Evolutionary conservation across 2,329 filamentous ascomycete genomes (phyloP).

Genomic region (Eutypella sp.): DNA sequence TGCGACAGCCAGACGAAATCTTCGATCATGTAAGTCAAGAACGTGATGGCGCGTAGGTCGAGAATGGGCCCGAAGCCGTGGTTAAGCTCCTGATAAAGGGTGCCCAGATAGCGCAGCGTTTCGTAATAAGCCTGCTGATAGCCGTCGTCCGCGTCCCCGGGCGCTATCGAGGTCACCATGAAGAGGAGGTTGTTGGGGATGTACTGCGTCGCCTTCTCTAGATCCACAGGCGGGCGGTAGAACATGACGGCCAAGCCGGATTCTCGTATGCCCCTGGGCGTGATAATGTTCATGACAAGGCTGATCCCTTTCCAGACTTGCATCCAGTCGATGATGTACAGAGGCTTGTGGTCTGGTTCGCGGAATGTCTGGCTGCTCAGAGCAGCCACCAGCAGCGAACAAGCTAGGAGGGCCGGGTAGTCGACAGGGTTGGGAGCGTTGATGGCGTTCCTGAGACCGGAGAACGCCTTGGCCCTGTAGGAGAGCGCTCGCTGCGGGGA

Average conservation of each 20-base stretch:
- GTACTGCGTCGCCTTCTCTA: conserved; percentile 33
- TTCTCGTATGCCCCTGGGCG: conserved; percentile 24
- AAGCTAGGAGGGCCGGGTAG: conserved; percentile 45
- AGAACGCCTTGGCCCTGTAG: conserved; percentile 46
- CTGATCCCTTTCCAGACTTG: conserved; percentile 50
- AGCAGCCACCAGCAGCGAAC: conserved; percentile 47
- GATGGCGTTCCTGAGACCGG: conserved; percentile 48
- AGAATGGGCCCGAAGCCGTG: conserved; percentile 40
- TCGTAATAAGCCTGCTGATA: conserved; percentile 38
- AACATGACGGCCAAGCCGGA: conserved; percentile 45
- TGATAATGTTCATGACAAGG: conserved; percentile 39
- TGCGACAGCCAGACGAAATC: conserved; percentile 40
- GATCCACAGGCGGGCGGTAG: conserved; percentile 43
- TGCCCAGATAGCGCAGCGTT: conserved; percentile 45
- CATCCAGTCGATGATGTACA: conserved; percentile 54
- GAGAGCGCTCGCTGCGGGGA: conserved; percentile 32
- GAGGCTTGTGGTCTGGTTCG: conserved; percentile 36
- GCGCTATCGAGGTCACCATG: conserved; percentile 42
- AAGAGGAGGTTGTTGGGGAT: conserved; percentile 45
- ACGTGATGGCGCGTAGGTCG: conserved; percentile 46
- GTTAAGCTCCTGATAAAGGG: conserved; percentile 45
- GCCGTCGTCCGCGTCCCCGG: conserved; percentile 36
- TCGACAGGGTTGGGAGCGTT: conserved; percentile 39
- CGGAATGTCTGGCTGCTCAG: conserved; percentile 48
- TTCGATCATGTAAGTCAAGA: conserved; percentile 45